Base-by-base conservation (phyloP, 2,329 filamentous ascomycete species). In the Neurospora crassa region DNA sequence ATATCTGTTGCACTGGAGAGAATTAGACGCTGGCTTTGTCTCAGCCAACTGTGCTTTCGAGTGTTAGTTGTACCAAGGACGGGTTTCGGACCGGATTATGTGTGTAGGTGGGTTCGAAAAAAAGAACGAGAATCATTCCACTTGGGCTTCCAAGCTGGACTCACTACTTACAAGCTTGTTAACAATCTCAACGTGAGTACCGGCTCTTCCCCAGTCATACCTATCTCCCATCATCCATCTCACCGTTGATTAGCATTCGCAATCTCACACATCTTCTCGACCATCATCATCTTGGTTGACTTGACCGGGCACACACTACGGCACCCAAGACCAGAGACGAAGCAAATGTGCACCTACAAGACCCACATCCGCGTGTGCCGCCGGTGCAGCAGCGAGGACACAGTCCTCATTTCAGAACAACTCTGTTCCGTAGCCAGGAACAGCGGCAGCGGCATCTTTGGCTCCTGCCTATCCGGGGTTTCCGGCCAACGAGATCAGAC, bases 401-500 rank as follows among this genome's bases (percentile, higher is more conserved):
- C 79, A 0, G 79, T 83, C 10, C 78, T 83, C 69, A 82, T 83
- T 42, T 82, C 81, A 0, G 82, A 83, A 69, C 78, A 77, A 53
- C 75, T 79, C 24, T 83, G 82, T 73, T 71, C 76, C 2, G 72
- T 69, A 1, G 80, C 80, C 4, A 76, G 75, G 34, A 75, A 70
- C 29, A 79, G 75, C 69, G 78, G 81, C 34, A 79, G 75, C 69
- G 78, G 81, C 67, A 75, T 79, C 34, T 83, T 83, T 71, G 81
- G 81, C 41, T 80, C 79, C 70, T 83, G 81, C 69, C 79, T 79
- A n/a, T 76, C 74, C 12, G 80, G 79, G 0, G 74, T 80, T 5
- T 74, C 74, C 42, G 80, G 72, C 67, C 77, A 77, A 71, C 75
- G 75, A 18, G 80, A 76, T 72, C 76, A 74, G 14, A 80, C 78